Conservation (phyloP, 2,329 filamentous ascomycete genomes). For the Dryadomyces sulphureus region DNA sequence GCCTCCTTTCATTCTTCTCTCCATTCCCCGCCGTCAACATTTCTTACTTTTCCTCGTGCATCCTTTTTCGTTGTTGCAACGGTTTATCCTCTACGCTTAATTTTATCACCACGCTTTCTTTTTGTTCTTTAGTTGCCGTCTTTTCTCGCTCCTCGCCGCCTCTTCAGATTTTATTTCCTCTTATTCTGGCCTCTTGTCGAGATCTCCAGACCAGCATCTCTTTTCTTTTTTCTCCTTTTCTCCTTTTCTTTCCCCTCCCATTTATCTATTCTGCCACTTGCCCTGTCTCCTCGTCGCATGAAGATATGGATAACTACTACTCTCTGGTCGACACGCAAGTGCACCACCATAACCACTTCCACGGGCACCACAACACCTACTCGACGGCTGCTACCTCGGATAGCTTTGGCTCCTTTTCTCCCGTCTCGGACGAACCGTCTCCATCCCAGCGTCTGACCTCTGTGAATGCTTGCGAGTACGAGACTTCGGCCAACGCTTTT, state of each 20-base stretch:
- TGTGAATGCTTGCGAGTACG: constrained; percentile 21
- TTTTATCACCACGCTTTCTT: too few relatives aligned
- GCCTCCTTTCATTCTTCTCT: background rate
- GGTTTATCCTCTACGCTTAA: too few relatives aligned
- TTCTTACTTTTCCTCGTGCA: background rate
- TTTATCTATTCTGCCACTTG: background rate
- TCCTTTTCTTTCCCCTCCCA: background rate
- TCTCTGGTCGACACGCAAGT: background rate
- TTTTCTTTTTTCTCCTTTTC: too few relatives aligned
- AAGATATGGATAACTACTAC: background rate
- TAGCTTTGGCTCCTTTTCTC: constrained; percentile 28
- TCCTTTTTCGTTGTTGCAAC: too few relatives aligned
- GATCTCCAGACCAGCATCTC: background rate
- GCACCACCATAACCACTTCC: constrained; percentile 20
- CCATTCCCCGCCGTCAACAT: background rate
- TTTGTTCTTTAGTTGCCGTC: too few relatives aligned
- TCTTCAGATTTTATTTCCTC: too few relatives aligned
- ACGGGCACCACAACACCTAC: constrained; percentile 22
- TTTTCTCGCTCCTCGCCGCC: too few relatives aligned
- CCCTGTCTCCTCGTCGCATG: background rate
- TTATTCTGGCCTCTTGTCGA: background rate
- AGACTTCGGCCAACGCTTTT: constrained; percentile 9
- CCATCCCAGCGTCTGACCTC: constrained; percentile 18
- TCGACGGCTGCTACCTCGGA: constrained; percentile 19
- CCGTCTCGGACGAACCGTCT: constrained; percentile 28